Evolutionary conservation across 148 eudicot species (phyloP), one percentile per base, ranked within the genome.

Genomic region (Silene conica): DNA sequence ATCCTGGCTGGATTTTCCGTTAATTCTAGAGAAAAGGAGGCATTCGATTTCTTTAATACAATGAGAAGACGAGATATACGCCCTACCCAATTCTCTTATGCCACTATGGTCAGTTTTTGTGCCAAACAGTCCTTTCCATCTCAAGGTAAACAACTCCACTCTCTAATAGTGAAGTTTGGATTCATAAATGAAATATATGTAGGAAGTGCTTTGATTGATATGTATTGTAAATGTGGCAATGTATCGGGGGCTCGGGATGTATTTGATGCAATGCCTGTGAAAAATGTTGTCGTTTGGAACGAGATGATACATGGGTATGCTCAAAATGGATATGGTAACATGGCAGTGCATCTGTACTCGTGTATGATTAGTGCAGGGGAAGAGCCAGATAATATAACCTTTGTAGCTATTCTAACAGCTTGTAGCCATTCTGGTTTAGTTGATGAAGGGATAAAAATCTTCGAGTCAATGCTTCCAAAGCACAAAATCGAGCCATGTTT

Each of bases 291-390:
- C 69, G 84, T 90, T 14, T 90, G 98, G 93, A 90, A 92, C 57
- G 90, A 83, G 63, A 87, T 93, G 90, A 86, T 93, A 77, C 87
- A 82, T 59, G 92, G 98, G 19, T 90, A 90, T 79, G 93, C 93
- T 15, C 93, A 87, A 65, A 87, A 83, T 79, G 92, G 92, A 28
- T 22, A 64, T 65, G 98, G 96, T 55, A 73, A 77, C 7, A 89
- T 89, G 73, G 92, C 90, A 56, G 73, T 89, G 71, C 34, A 10
- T 76, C 83, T 92, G 25, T 90, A 84, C 76, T 50, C 76, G 16
- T 45, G 67, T 57, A 90, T 89, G 96, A 72, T 85, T 48, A 63
- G 5, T 45, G 78, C 74, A 18, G 87, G 85, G 63, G 82, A 72
- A 71, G 76, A 83, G 43, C 92, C 91, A 15, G 98, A 92, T 80